phyloP scores from a whole-genome alignment of 2,329 filamentous ascomycete species.

The Hypoxylon sp. region DNA sequence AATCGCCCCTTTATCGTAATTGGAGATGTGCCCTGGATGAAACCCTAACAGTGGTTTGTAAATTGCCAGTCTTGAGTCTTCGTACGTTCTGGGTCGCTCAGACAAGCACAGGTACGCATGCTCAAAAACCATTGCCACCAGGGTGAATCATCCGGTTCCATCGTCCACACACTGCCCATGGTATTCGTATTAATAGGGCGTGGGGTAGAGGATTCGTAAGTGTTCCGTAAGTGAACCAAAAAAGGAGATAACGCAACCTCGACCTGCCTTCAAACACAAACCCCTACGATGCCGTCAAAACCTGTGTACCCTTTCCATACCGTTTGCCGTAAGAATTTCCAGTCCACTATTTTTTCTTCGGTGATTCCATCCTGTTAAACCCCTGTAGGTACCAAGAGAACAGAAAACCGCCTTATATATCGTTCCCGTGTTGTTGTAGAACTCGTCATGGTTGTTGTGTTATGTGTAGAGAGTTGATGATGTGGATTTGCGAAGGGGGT shows the following conservation, averaged over 20 bases:
- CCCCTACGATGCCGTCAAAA: conserved; percentile 37
- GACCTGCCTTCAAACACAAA: conserved; percentile 33
- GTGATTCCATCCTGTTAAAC: conserved; percentile 30
- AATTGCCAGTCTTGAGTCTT: too few species aligned
- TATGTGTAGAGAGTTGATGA: conserved; percentile 1
- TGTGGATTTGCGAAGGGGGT: background rate
- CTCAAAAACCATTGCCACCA: background rate
- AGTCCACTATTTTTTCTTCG: conserved; percentile 31
- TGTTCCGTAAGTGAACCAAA: conserved; percentile 1
- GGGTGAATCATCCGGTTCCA: conserved; percentile 1
- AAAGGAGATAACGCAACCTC: conserved; percentile 19
- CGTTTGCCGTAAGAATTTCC: conserved; percentile 35
- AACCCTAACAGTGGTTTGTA: too few species aligned
- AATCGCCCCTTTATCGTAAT: background rate
- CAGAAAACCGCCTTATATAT: conserved; percentile 35
- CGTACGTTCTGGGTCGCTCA: background rate
- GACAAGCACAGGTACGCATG: conserved; percentile 5
- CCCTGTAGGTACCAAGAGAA: conserved; percentile 32
- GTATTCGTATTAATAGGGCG: too few species aligned
- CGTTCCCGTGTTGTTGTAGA: conserved; percentile 29
- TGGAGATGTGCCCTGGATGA: too few species aligned
- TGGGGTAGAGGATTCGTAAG: background rate
- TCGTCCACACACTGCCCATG: background rate
- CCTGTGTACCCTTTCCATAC: conserved; percentile 38
- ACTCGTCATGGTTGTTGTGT: conserved; percentile 18